phyloP scores from a whole-genome alignment of 441 rosid species.

The Viola pubescens region DNA sequence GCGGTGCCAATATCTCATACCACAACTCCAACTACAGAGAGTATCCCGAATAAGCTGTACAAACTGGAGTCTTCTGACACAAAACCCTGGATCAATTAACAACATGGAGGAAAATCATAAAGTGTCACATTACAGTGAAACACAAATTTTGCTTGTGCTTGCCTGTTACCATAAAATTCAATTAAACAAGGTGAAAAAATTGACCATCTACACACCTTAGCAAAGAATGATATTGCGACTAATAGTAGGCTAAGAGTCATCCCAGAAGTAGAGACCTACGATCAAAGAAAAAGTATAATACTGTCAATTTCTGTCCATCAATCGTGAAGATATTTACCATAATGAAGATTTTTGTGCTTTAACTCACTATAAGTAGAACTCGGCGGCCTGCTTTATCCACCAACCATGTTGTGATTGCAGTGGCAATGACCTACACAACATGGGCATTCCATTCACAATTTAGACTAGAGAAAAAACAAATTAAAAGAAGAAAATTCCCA shows the following conservation, averaged over 20 bases:
- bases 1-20: conserved; percentile 32
- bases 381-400: conserved; percentile 82
- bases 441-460: conserved; percentile 1
- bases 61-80: conserved; percentile 44
- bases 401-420: conserved; percentile 78
- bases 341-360: conserved; percentile 2
- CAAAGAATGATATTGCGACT: conserved; percentile 58
- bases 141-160: neutral
- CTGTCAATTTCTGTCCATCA: conserved; percentile 5
- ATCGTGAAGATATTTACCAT: neutral
- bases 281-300: conserved; percentile 6
- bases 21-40: conserved; percentile 80
- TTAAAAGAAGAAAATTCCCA: neutral
- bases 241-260: conserved; percentile 68
- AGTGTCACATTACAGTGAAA: conserved; percentile 3
- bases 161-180: neutral
- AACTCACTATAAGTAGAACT: conserved; percentile 73
- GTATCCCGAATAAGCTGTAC: conserved; percentile 49
- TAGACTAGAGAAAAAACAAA: too few relatives aligned
- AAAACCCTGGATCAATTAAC: conserved; percentile 35
- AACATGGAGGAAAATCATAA: neutral
- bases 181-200: neutral
- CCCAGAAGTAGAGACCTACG: conserved; percentile 63
- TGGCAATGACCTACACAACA: conserved; percentile 57
- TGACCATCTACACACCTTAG: conserved; percentile 36